Evolutionary conservation across 805 yeast genomes (phyloP), one percentile per base, ranked within the genome.

Genomic region (Cyberlindnera xylosilytica): DNA sequence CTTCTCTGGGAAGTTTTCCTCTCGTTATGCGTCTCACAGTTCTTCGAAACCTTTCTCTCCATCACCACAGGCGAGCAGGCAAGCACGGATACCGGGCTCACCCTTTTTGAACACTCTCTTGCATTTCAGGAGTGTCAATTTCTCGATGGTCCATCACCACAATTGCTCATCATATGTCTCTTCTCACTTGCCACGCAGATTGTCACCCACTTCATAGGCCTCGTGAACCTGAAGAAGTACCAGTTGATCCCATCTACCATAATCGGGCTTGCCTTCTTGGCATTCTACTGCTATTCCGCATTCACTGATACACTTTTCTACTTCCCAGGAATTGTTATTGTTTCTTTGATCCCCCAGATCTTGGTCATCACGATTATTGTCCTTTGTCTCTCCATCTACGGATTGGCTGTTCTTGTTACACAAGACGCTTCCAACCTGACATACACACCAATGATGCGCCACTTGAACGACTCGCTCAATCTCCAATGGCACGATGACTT

Each of bases 71-170:
- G 85, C 9, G 66, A 66, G 33, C 61, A 65, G 20, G 84, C 87
- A 7, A 69, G 72, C 42, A 72, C 77, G 17, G 90, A 83, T 42
- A 74, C 81, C 13, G 87, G 87, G 0, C 66, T 84, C 49, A 81
- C 93, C 0, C 63, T 85, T 27, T 83, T 85, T 61, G 93, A 86
- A 58, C 83, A 79, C 53, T 82, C 91, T 4, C 59, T 83, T 13
- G 86, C 87, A 11, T 83, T 83, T 56, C 90, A 84, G 53, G 93
- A 85, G 52, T 80, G 74, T 44, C 83, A 74, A 57, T 68, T 70
- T 34, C 63, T 68, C 26, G 64, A 41, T 40, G 63, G 70, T 37
- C 87, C 80, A 24, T 73, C 80, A 1, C 73, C 68, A 37, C 86
- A 72, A 55, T 64, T 75, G 35, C 67, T 76, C 33, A 61, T 70